These are phyloP conservation scores for Collybia mongolica DNA, from an alignment of 768 basidiomycete species.

Conservation along the genomic window DNA sequence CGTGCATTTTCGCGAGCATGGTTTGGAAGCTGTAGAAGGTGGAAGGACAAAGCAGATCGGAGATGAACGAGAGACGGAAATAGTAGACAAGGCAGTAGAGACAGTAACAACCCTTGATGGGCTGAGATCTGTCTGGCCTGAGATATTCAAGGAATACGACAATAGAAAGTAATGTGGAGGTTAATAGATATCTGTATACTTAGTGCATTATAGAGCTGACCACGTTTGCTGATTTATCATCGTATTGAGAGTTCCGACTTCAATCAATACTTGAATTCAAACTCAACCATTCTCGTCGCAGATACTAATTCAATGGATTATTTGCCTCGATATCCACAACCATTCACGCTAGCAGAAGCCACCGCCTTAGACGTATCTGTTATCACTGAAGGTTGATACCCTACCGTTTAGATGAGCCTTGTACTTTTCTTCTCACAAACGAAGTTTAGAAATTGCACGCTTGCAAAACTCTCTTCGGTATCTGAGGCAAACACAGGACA, in stretches of 20 bases:
- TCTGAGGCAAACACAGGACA: conserved; percentile 59
- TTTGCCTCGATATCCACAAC: conserved; percentile 65
- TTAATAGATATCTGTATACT: background rate
- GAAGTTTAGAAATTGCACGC: conserved; percentile 65
- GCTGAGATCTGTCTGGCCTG: conserved; percentile 69
- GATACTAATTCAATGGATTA: conserved; percentile 51
- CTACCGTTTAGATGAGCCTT: background rate
- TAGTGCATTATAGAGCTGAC: background rate
- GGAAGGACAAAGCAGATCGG: conserved; percentile 51
- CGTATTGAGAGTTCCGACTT: background rate
- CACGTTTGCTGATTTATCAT: background rate
- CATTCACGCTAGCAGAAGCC: conserved; percentile 71
- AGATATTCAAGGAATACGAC: conserved; percentile 53
- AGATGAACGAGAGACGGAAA: conserved; percentile 34
- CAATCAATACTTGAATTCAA: background rate
- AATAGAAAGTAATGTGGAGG: conserved; percentile 4
- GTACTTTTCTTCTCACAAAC: background rate
- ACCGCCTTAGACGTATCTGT: conserved; percentile 60
- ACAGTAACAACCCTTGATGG: conserved; percentile 62
- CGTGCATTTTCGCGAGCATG: conserved; percentile 75
- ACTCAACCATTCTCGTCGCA: background rate
- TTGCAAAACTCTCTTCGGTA: conserved; percentile 69
- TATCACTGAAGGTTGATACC: conserved; percentile 64
- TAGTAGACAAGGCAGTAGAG: conserved; percentile 49
- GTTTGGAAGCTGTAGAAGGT: conserved; percentile 61